Evolutionary conservation across 768 basidiomycete species (phyloP).

Genomic region (Calocera cornea): DNA sequence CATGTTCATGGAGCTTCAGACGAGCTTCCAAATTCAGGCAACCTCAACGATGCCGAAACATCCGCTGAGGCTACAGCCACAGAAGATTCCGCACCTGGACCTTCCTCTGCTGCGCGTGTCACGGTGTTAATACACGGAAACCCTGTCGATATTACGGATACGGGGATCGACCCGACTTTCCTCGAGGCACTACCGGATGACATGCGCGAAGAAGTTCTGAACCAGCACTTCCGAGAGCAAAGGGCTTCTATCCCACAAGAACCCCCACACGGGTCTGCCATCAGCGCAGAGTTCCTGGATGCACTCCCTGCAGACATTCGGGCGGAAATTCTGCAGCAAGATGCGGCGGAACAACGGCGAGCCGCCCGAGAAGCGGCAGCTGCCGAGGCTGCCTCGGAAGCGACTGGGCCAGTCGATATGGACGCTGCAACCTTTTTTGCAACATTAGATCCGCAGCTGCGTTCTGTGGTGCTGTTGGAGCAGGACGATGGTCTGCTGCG

Average conservation of each 20-base stretch:
- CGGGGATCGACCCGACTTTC: constrained; percentile 96
- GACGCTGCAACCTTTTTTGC: constrained; percentile 87
- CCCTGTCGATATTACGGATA: constrained; percentile 92
- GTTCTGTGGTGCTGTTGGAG: constrained; percentile 81
- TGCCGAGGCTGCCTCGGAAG: constrained; percentile 17
- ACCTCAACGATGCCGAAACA: constrained; percentile 19
- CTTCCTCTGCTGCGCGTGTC: constrained; percentile 34
- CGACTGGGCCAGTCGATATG: constrained; percentile 45
- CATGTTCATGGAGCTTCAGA: constrained; percentile 9
- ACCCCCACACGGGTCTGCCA: constrained; percentile 62
- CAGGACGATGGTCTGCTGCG: constrained; percentile 76
- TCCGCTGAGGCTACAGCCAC: constrained; percentile 44
- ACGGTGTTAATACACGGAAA: constrained; percentile 87
- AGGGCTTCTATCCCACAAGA: constrained; percentile 62
- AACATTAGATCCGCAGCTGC: constrained; percentile 74
- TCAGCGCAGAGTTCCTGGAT: constrained; percentile 89
- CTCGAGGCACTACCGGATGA: constrained; percentile 95
- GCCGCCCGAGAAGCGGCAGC: constrained; percentile 33
- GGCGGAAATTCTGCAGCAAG: constrained; percentile 93
- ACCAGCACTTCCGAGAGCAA: constrained; percentile 91
- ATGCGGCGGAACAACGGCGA: constrained; percentile 53
- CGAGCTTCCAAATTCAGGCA: constrained; percentile 28
- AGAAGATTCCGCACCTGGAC: constrained; percentile 16
- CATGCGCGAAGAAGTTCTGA: constrained; percentile 95
- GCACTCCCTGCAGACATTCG: constrained; percentile 93